phyloP scores from a whole-genome alignment of 2,329 filamentous ascomycete species.

The Decorospora gaudefroyi region DNA sequence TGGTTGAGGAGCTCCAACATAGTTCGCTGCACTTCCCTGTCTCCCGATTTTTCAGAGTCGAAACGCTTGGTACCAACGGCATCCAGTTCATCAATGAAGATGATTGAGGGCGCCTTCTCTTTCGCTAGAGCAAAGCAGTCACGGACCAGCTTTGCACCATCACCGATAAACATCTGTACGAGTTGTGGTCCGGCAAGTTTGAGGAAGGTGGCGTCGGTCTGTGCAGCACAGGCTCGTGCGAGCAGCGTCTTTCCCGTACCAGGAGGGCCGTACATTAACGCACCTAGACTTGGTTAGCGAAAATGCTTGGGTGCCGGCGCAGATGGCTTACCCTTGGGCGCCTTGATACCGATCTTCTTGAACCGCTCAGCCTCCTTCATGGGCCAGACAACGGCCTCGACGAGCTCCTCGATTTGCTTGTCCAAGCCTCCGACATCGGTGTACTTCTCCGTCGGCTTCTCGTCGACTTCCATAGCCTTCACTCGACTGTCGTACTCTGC shows the following conservation, averaged over 20 bases:
- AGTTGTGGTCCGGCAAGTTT: slow-evolving; percentile 97
- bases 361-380: slow-evolving; percentile 99
- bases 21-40: slow-evolving; percentile 95
- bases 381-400: slow-evolving; percentile 98
- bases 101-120: slow-evolving; percentile 98
- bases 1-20: slow-evolving; percentile 99
- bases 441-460: slow-evolving; percentile 99
- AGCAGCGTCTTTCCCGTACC: slow-evolving; percentile 91
- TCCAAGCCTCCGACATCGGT: slow-evolving; percentile 95
- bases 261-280: slow-evolving; percentile 95
- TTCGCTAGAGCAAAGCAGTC: slow-evolving; percentile 98
- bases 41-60: slow-evolving; percentile 96
- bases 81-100: slow-evolving; percentile 98
- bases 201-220: slow-evolving; percentile 97
- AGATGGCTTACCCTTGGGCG: slow-evolving; percentile 78
- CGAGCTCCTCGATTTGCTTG: slow-evolving; percentile 98
- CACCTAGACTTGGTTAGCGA: slow-evolving; percentile 58
- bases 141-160: slow-evolving; percentile 94
- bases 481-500: slow-evolving; percentile 98
- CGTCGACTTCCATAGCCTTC: slow-evolving; percentile 99
- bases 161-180: slow-evolving; percentile 99
- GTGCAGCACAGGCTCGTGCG: slow-evolving; percentile 92
- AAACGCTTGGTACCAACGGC: slow-evolving; percentile 99
- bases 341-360: slow-evolving; percentile 99
- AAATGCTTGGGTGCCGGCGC: background rate